Percentiles rank a stretch among this genome's conserved stretches.
These are phyloP conservation scores for Melocanna baccifera DNA, from an alignment of 176 grass and related monocot species.

Conservation along the genomic window DNA sequence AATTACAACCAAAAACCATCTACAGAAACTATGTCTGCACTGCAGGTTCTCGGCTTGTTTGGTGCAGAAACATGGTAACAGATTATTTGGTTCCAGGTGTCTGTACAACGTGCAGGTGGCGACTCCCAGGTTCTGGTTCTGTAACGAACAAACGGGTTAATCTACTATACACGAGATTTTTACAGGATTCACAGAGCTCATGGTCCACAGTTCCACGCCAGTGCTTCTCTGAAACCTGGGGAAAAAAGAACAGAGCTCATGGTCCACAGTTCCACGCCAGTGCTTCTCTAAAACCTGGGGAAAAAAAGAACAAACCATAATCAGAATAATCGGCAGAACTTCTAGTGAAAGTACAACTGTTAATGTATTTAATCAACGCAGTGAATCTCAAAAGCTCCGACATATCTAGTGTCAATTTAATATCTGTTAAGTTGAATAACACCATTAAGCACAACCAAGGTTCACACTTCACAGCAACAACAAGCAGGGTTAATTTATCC, in stretches of 20 bases:
- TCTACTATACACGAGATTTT: neutral
- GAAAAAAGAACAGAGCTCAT: neutral
- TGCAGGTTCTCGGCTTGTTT: neutral
- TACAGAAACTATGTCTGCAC: too few relatives aligned
- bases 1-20: too few relatives aligned
- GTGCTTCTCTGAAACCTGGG: neutral
- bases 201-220: neutral
- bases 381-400: neutral
- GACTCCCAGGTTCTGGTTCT: neutral
- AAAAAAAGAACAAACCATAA: neutral
- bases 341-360: neutral
- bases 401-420: neutral
- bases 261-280: neutral
- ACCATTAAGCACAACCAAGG: neutral
- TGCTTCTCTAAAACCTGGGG: neutral
- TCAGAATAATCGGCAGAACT: neutral
- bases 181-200: neutral
- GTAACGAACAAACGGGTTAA: conserved; percentile 9
- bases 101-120: neutral
- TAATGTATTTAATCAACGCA: neutral
- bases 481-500: neutral
- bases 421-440: neutral
- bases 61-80: neutral
- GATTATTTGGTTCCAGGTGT: neutral
- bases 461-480: neutral